A percentile compares a stretch with the other conserved stretches of the same genome.
phyloP scores from a whole-genome alignment of 805 yeast species.

The Scheffersomyces ergatensis region DNA sequence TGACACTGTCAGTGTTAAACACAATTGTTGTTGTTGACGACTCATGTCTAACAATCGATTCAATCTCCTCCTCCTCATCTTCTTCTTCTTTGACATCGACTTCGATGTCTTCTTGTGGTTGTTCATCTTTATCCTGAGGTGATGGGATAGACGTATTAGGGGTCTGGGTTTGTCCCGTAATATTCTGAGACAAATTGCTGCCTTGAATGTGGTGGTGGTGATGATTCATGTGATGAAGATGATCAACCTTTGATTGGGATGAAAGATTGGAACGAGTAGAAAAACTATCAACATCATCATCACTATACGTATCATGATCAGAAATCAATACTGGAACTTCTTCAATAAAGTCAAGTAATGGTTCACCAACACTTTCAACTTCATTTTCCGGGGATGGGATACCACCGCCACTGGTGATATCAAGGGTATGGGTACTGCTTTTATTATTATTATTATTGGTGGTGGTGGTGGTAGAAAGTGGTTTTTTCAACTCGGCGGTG shows the following conservation, averaged over 20 bases:
- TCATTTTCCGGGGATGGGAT: not conserved
- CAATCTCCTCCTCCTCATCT: not conserved
- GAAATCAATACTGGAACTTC: slow-evolving; percentile 33
- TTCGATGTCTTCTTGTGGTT: not conserved
- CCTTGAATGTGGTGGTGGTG: not conserved
- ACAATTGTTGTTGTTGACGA: too few relatives aligned
- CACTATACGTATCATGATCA: slow-evolving; percentile 30
- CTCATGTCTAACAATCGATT: not conserved
- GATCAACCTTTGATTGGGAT: not conserved
- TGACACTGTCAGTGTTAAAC: too few relatives aligned
- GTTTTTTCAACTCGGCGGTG: not conserved
- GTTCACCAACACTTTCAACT: not conserved
- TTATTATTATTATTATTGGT: too few relatives aligned
- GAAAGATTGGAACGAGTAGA: not conserved
- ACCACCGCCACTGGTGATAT: not conserved
- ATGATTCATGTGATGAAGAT: not conserved
- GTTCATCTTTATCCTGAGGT: not conserved
- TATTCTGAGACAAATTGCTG: not conserved
- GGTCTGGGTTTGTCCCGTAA: not conserved
- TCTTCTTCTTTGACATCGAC: not conserved
- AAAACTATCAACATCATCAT: slow-evolving; percentile 17
- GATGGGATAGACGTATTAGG: not conserved
- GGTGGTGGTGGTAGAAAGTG: too few relatives aligned
- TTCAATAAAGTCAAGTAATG: slow-evolving; percentile 7
- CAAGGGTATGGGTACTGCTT: not conserved